These are phyloP conservation scores for Aspergillus asperescens DNA, from an alignment of 495 filamentous ascomycete genomes.

Conservation along the genomic window DNA sequence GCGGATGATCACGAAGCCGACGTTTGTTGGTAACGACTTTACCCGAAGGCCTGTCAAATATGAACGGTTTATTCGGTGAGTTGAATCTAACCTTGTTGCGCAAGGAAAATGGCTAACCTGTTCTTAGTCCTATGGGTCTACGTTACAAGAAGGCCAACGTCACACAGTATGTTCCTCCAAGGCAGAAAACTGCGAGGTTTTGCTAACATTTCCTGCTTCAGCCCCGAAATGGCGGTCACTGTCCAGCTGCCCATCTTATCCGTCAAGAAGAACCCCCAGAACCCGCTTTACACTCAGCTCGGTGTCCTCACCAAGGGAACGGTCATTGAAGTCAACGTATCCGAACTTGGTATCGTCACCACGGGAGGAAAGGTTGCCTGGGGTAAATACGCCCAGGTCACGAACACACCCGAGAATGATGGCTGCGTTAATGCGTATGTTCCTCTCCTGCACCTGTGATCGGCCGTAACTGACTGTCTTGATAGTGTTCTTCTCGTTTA, in stretches of 20 bases:
- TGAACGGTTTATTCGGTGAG: constrained; percentile 66
- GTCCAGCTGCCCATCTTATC: constrained; percentile 89
- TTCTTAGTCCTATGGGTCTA: constrained; percentile 67
- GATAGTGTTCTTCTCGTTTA: constrained; percentile 16
- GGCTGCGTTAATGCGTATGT: constrained; percentile 68
- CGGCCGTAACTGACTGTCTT: neutral
- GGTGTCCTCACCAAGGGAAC: constrained; percentile 94
- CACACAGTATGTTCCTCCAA: constrained; percentile 48
- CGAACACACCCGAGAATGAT: constrained; percentile 71
- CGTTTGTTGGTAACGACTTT: constrained; percentile 86
- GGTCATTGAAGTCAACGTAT: constrained; percentile 93
- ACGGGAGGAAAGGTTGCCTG: constrained; percentile 90
- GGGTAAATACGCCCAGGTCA: constrained; percentile 74
- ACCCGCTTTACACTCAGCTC: constrained; percentile 88
- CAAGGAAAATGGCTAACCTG: constrained; percentile 30
- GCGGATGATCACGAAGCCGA: constrained; percentile 90
- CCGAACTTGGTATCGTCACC: constrained; percentile 87
- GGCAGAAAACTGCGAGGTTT: neutral
- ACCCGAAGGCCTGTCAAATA: constrained; percentile 92
- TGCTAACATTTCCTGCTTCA: constrained; percentile 20
- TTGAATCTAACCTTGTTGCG: neutral
- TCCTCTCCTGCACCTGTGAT: neutral
- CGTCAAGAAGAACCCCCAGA: constrained; percentile 98
- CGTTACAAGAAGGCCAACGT: constrained; percentile 95
- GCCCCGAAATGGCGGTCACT: constrained; percentile 76